Percentiles rank a stretch among this genome's conserved stretches.
phyloP scores from a whole-genome alignment of 192 early-diverging fungal species.

The Backusella psychrophila region DNA sequence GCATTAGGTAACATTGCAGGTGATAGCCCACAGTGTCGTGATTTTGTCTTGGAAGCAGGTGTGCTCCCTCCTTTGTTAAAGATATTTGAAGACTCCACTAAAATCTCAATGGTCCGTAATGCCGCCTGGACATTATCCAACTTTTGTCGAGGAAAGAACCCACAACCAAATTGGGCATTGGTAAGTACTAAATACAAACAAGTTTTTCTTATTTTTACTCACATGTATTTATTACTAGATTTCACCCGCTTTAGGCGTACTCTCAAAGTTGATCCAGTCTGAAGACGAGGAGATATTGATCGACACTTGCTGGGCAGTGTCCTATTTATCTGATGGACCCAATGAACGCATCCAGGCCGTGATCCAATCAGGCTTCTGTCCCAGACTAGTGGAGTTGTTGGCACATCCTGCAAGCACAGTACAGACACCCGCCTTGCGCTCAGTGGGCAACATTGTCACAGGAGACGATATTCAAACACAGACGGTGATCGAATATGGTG shows the following conservation, averaged over 20 bases:
- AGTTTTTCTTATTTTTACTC: not conserved
- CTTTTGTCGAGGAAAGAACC: conserved; percentile 70
- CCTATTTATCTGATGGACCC: conserved; percentile 68
- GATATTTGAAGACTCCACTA: conserved; percentile 82
- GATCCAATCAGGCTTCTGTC: conserved; percentile 62
- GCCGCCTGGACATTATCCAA: conserved; percentile 78
- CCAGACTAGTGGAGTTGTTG: conserved; percentile 61
- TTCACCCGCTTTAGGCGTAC: conserved; percentile 11
- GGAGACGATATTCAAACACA: conserved; percentile 76
- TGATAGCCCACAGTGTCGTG: conserved; percentile 38
- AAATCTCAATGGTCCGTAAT: conserved; percentile 56
- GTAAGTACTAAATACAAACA: conserved; percentile 28
- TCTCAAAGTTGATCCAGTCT: conserved; percentile 58
- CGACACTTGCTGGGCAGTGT: conserved; percentile 75
- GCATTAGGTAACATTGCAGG: conserved; percentile 53
- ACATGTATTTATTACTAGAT: not conserved
- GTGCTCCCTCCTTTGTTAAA: conserved; percentile 82
- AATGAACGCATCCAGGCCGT: conserved; percentile 73
- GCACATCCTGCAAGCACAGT: conserved; percentile 47
- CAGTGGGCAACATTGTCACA: conserved; percentile 74
- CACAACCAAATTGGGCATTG: conserved; percentile 64
- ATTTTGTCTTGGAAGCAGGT: conserved; percentile 49
- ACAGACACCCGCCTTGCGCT: conserved; percentile 64
- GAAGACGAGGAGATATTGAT: conserved; percentile 70
- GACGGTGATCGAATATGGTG: conserved; percentile 57